phyloP scores from a whole-genome alignment of 345 rosid genomes.

The Citrus sinensis region DNA sequence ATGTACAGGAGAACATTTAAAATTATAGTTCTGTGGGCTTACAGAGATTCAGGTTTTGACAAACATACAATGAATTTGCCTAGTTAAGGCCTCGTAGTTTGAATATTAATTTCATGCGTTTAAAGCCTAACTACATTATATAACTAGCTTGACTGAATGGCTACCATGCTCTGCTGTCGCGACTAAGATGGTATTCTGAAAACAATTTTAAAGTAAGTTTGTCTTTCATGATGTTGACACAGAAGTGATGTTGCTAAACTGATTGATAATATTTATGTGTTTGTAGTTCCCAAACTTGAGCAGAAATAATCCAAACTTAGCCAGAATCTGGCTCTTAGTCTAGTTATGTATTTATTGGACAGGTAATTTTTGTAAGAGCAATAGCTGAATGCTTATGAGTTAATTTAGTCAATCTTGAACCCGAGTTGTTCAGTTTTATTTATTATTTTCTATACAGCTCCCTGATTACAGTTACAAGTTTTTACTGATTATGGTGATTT shows the following conservation, averaged over 20 bases:
- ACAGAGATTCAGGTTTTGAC: too few species aligned
- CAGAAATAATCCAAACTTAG: too few species aligned
- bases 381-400: conserved; percentile 11
- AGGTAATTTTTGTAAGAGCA: background rate
- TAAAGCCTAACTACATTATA: background rate
- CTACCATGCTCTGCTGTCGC: background rate
- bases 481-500: background rate
- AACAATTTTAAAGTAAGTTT: background rate
- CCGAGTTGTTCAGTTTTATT: background rate
- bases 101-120: background rate
- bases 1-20: background rate
- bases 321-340: too few species aligned
- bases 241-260: background rate
- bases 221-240: background rate
- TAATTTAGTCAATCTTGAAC: conserved; percentile 9
- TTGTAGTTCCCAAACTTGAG: background rate
- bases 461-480: background rate
- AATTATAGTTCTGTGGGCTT: too few species aligned
- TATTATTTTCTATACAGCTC: background rate
- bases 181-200: background rate
- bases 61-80: background rate
- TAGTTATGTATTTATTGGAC: background rate
- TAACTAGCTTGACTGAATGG: background rate
- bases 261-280: background rate
- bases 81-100: background rate